Conservation (phyloP, 2,329 filamentous ascomycete species). For the Botrytis deweyae region DNA sequence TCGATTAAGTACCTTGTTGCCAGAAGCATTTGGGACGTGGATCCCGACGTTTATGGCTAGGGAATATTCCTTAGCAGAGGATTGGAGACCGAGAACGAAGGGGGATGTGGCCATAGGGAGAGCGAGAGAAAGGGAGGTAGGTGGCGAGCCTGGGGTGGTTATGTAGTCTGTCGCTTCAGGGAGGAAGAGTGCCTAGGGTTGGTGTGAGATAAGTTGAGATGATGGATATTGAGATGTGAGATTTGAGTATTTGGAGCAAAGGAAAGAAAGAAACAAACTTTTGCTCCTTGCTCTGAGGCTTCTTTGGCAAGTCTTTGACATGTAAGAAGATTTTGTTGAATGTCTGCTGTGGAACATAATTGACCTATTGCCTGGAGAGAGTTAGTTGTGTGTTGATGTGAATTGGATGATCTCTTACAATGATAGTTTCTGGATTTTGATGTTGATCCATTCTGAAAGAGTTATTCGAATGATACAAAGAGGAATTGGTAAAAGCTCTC, state of each 20-base stretch:
- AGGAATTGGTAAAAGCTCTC: background rate
- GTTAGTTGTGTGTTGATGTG: background rate
- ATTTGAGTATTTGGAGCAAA: background rate
- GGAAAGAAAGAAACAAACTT: conserved; percentile 51
- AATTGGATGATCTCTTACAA: conserved; percentile 5
- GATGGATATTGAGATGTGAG: background rate
- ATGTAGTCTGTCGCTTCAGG: conserved; percentile 77
- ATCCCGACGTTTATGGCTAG: conserved; percentile 84
- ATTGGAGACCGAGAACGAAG: conserved; percentile 74
- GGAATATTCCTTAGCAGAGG: conserved; percentile 60
- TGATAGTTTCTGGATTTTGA: conserved; percentile 4
- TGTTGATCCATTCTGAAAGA: background rate
- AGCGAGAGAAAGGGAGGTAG: conserved; percentile 70
- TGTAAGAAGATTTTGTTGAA: conserved; percentile 72
- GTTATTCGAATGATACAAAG: background rate
- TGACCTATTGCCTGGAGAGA: conserved; percentile 74
- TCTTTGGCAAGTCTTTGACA: conserved; percentile 70
- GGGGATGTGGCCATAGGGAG: conserved; percentile 62
- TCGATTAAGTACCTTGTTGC: conserved; percentile 57
- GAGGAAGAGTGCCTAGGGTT: conserved; percentile 71
- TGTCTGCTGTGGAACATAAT: conserved; percentile 80
- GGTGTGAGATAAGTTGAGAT: background rate
- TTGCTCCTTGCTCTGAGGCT: conserved; percentile 73
- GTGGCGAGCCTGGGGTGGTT: conserved; percentile 53
- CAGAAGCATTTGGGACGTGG: conserved; percentile 63